These are phyloP conservation scores for Lenwebbia sp. DNA, from an alignment of 345 rosid genomes.

Conservation along the genomic window DNA sequence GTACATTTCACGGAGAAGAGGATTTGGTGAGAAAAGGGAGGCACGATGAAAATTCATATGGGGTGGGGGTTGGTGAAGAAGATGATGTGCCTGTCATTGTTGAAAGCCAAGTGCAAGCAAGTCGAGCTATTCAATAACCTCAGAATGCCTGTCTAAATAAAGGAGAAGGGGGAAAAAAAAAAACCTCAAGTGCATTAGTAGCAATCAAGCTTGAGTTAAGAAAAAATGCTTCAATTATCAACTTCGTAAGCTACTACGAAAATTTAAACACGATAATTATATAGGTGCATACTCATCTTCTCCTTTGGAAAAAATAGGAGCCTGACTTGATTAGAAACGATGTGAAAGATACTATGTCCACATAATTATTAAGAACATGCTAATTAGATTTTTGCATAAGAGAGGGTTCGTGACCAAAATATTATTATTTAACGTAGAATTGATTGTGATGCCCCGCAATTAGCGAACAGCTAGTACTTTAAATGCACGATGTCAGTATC, in stretches of 20 bases:
- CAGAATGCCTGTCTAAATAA: background rate
- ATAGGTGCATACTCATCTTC: background rate
- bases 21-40: background rate
- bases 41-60: background rate
- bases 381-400: background rate
- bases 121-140: background rate
- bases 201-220: background rate
- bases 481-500: background rate
- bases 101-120: background rate
- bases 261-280: background rate
- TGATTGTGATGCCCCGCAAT: background rate
- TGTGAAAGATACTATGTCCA: background rate
- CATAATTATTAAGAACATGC: background rate
- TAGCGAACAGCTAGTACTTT: background rate
- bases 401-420: background rate
- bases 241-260: background rate
- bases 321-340: background rate
- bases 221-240: background rate
- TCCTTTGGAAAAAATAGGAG: background rate
- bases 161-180: background rate
- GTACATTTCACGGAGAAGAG: background rate
- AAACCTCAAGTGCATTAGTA: background rate
- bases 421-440: background rate
- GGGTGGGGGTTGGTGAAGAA: background rate
- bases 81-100: background rate